Conservation (phyloP, 129 eudicot genomes). For the Pseudognaphalium luteoalbum region DNA sequence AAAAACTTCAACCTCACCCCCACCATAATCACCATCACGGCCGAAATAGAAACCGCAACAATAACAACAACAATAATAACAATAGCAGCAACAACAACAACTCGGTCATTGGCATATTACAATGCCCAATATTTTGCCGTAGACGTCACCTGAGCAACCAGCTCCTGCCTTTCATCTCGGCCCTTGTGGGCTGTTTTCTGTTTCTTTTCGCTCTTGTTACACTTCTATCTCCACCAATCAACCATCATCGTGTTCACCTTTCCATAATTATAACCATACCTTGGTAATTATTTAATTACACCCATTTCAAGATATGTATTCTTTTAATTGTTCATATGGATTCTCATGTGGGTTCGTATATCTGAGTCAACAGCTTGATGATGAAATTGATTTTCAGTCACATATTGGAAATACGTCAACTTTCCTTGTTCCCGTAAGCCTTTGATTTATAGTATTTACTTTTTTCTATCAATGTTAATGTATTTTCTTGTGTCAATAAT, state of each 20-base stretch:
- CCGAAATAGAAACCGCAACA: no score
- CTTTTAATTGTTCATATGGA: not conserved
- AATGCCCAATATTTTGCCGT: conserved; percentile 33
- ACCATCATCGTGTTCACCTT: conserved; percentile 37
- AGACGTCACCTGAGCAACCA: conserved; percentile 34
- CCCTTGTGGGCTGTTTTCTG: conserved; percentile 40
- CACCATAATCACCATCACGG: not conserved
- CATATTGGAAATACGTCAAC: conserved; percentile 33
- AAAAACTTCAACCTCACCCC: conserved; percentile 15
- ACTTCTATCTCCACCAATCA: conserved; percentile 55
- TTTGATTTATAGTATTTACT: not conserved
- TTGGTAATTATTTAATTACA: conserved; percentile 17
- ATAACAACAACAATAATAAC: no score
- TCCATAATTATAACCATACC: conserved; percentile 22
- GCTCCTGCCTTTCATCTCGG: conserved; percentile 47
- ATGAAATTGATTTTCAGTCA: conserved; percentile 28
- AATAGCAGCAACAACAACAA: not conserved
- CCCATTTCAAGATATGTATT: not conserved
- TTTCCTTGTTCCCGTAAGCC: conserved; percentile 44
- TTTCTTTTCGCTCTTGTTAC: conserved; percentile 45
- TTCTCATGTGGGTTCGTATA: conserved; percentile 1
- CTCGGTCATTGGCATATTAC: conserved; percentile 18
- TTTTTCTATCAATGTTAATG: not conserved
- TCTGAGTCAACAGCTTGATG: conserved; percentile 27
- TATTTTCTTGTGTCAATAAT: no score